Evolutionary conservation across 164 flowering plant genomes (phyloP).

Genomic region (Magnolia officinalis): DNA sequence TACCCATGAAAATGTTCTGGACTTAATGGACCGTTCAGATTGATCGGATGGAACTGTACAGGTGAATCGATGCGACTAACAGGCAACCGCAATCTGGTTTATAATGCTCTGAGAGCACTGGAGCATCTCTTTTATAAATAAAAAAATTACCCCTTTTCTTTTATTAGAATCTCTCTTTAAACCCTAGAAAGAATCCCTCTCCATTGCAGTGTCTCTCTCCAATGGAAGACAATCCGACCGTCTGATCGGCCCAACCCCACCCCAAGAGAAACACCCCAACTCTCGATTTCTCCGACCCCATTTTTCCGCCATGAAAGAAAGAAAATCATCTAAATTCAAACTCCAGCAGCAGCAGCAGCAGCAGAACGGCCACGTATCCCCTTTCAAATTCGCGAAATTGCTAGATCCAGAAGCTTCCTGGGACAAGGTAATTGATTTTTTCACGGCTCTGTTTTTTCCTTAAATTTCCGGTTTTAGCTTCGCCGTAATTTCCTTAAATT

Average conservation of each 20-base stretch:
- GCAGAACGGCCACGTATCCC: slow-evolving; percentile 62
- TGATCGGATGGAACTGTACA: no score
- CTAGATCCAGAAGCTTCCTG: slow-evolving; percentile 94
- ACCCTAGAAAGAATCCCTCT: slow-evolving; percentile 1
- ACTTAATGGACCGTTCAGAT: no score
- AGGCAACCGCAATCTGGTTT: no score
- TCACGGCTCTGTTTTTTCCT: no score
- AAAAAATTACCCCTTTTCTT: neutral
- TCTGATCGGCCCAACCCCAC: neutral
- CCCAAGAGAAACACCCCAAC: neutral
- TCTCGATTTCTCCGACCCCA: neutral
- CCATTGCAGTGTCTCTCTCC: neutral
- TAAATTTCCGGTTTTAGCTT: no score
- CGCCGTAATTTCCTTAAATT: no score
- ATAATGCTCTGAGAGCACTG: no score
- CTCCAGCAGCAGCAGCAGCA: slow-evolving; percentile 15
- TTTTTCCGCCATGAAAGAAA: slow-evolving; percentile 49
- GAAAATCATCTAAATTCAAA: slow-evolving; percentile 50
- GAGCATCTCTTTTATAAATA: no score
- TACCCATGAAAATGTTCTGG: no score
- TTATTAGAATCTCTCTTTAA: neutral
- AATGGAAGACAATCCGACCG: neutral
- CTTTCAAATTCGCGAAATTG: slow-evolving; percentile 66
- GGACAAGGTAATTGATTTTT: slow-evolving; percentile 62
- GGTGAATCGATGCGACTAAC: no score